phyloP scores from a whole-genome alignment of 352 stramenopile genomes.

The Globisporangium heterothallicum region DNA sequence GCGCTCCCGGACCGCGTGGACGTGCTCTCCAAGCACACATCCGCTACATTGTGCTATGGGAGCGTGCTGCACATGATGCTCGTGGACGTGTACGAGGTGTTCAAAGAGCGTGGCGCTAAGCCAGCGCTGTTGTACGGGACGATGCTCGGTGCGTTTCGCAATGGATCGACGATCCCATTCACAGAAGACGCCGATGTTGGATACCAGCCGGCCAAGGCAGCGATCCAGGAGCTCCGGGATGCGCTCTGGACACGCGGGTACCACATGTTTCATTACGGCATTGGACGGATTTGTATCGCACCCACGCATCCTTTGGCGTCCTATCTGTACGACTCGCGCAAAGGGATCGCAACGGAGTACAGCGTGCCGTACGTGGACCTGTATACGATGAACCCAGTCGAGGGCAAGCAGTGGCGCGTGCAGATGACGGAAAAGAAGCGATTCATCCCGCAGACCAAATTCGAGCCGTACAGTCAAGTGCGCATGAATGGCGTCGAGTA shows the following conservation, averaged over 20 bases:
- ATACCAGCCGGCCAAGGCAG: conserved; percentile 4
- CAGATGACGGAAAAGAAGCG: conserved; percentile 14
- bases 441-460: conserved; percentile 11
- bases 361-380: conserved; percentile 30
- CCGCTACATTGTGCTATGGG: neutral
- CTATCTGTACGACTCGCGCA: conserved; percentile 18
- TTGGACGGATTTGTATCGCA: conserved; percentile 25
- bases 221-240: conserved; percentile 9
- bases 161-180: conserved; percentile 16
- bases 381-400: conserved; percentile 20
- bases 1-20: neutral
- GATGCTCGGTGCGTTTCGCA: conserved; percentile 15
- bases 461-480: conserved; percentile 17
- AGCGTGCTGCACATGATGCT: conserved; percentile 16
- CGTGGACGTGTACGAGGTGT: conserved; percentile 12
- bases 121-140: conserved; percentile 14
- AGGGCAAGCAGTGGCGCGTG: conserved; percentile 15
- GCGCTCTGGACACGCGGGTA: conserved; percentile 8
- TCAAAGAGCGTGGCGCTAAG: neutral
- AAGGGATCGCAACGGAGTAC: conserved; percentile 2
- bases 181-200: conserved; percentile 19
- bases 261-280: conserved; percentile 17
- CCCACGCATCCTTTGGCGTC: conserved; percentile 25
- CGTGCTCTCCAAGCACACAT: neutral
- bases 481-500: conserved; percentile 17